These are phyloP conservation scores for Hanseniaspora guilliermondii DNA, from an alignment of 805 yeast genomes.

Conservation along the genomic window DNA sequence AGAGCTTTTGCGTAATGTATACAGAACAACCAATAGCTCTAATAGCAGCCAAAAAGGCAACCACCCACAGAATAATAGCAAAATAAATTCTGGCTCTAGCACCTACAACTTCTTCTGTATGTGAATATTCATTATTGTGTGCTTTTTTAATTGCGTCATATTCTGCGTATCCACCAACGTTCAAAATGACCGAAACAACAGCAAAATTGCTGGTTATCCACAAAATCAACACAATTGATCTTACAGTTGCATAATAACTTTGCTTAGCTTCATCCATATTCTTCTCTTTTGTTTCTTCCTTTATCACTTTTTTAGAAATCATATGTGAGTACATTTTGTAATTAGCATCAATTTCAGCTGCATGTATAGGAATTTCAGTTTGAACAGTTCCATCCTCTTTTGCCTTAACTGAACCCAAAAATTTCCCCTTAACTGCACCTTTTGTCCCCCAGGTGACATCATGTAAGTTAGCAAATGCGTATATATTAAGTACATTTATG, in stretches of 20 bases:
- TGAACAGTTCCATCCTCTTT: conserved; percentile 53
- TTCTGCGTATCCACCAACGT: conserved; percentile 64
- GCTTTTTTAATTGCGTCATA: conserved; percentile 21
- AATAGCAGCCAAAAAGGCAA: conserved; percentile 77
- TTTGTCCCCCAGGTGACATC: conserved; percentile 98
- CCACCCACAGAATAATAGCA: conserved; percentile 82
- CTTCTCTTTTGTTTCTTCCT: conserved; percentile 26
- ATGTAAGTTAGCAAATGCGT: conserved; percentile 91
- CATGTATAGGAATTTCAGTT: conserved; percentile 62
- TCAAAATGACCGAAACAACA: conserved; percentile 68
- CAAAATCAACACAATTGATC: conserved; percentile 75
- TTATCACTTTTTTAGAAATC: conserved; percentile 34
- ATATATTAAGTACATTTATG: conserved; percentile 80
- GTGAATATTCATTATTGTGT: conserved; percentile 14
- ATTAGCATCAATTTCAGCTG: conserved; percentile 60
- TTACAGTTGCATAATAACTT: conserved; percentile 77
- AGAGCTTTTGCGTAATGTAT: conserved; percentile 36
- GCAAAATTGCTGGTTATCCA: conserved; percentile 86
- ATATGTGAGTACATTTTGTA: conserved; percentile 55
- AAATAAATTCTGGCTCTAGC: conserved; percentile 54
- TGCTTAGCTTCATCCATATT: conserved; percentile 45
- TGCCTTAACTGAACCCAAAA: conserved; percentile 79
- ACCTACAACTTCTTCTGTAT: conserved; percentile 21
- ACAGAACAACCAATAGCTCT: conserved; percentile 63
- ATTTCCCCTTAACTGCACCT: conserved; percentile 55